Base-by-base conservation (phyloP, 352 stramenopile genomes). In the Globisporangium nagaii region DNA sequence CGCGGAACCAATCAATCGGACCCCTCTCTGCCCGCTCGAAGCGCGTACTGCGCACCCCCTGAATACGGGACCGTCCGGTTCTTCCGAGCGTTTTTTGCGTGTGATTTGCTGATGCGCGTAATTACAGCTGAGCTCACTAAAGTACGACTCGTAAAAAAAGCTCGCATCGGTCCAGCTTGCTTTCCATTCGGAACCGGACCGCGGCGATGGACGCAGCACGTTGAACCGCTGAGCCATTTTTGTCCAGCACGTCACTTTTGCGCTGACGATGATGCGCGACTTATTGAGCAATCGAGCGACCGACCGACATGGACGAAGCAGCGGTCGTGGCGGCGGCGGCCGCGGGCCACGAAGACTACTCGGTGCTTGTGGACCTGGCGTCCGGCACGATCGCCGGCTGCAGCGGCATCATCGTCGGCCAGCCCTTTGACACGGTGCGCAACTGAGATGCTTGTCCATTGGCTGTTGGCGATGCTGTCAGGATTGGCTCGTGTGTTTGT, bases 391-490 rank as follows among this genome's bases (percentile, higher is more conserved):
- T 80, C 30, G 75, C 65, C 19, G 75, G 75, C 32, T 75, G 65
- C 60, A 72, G 62, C 52, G 72, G 74, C 42, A 83, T 83, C 39
- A 64, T 85, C 58, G 74, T 83, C 15, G 74, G 74, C 1, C 74
- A 85, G 66, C 74, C 74, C 9, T 80, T 85, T 53, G 74, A 85
- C 41, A 85, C 74, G 58, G 63, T 73, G 59, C 32, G 60, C 3
- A 20, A 11, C n/a, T n/a, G n/a, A n/a, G n/a, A n/a, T n/a, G n/a
- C n/a, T n/a, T n/a, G n/a, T n/a, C n/a, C n/a, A n/a, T n/a, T n/a
- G n/a, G n/a, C n/a, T n/a, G n/a, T n/a, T n/a, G n/a, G n/a, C n/a
- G n/a, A n/a, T n/a, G n/a, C n/a, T n/a, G n/a, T n/a, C n/a, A n/a
- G n/a, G n/a, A n/a, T n/a, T n/a, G n/a, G n/a, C n/a, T n/a, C n/a